Evolutionary conservation across 2,329 filamentous ascomycete species (phyloP).

Genomic region (Monilinia laxa): DNA sequence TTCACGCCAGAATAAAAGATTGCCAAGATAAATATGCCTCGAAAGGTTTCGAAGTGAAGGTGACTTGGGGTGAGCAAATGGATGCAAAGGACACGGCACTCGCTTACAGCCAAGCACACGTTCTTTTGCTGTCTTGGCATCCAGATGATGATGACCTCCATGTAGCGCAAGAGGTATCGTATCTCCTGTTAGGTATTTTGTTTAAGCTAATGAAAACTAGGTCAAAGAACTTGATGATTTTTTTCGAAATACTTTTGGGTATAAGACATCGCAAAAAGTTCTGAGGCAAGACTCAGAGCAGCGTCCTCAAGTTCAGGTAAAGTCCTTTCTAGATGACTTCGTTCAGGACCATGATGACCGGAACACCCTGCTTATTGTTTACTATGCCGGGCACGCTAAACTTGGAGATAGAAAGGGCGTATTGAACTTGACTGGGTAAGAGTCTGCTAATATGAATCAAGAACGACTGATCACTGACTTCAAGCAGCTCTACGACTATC

Average conservation of each 20-base stretch:
- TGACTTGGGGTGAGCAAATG: conserved; percentile 4
- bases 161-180: conserved; percentile 9
- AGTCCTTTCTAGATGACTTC: background rate
- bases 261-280: conserved; percentile 6
- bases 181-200: too few species aligned
- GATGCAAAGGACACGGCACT: background rate
- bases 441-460: background rate
- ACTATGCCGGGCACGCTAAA: conserved; percentile 18
- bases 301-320: conserved; percentile 1
- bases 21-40: conserved; percentile 18
- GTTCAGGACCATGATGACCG: background rate
- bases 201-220: background rate
- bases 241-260: conserved; percentile 3
- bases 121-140: conserved; percentile 18
- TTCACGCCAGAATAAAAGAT: background rate
- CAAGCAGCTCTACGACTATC: background rate
- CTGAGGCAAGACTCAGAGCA: background rate
- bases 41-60: conserved; percentile 1
- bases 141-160: conserved; percentile 15
- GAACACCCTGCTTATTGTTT: conserved; percentile 6
- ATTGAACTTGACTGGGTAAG: conserved; percentile 5
- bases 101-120: background rate
- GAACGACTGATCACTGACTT: background rate
- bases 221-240: conserved; percentile 4
- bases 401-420: background rate